Evolutionary conservation across 164 flowering plant genomes (phyloP), one percentile per base, ranked within the genome.

Genomic region (Annona cherimola): DNA sequence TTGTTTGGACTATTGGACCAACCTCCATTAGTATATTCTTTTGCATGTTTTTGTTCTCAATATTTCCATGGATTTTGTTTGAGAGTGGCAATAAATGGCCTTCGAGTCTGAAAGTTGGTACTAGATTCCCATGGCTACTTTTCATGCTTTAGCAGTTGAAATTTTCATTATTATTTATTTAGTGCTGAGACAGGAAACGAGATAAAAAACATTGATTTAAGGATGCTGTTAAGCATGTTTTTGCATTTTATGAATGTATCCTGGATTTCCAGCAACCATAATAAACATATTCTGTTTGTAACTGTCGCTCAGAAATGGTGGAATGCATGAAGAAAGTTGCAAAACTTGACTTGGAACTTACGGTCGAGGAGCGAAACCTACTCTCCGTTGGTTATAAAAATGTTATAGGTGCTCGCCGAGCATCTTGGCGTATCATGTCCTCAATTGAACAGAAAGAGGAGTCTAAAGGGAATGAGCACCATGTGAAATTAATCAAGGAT

Each of bases 381-480:
- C 79, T 76, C 26, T 76, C 79, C 9, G 79, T 76, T 55, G 79
- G 79, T 54, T 76, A 76, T 54, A 76, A 76, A 54, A 76, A 76
- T 68, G 79, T 76, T 6, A 76, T 76, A 68, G 79, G 79, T 63
- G 72, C 79, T 61, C 79, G 79, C 6, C 72, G 79, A 35, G 79
- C 79, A 45, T 76, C 79, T 35, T 76, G 79, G 79, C 75, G 79
- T 67, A 72, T 76, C 70, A 76, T 76, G 78, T 76, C 78, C 2
- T 76, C 78, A 42, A 76, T 76, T 57, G 78, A 76, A 54, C 78
- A 76, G 70, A 76, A 76, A 61, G 78, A 76, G 26, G 78, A 76
- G 55, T 54, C 78, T 0, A 76, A 76, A 41, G 75, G 79, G 39
- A 76, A 76, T 54, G 79, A 76, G 55, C 79, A 76, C 16, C 62